These are phyloP conservation scores for Sporothrix protearum DNA, from an alignment of 2,329 filamentous ascomycete species.

Conservation along the genomic window DNA sequence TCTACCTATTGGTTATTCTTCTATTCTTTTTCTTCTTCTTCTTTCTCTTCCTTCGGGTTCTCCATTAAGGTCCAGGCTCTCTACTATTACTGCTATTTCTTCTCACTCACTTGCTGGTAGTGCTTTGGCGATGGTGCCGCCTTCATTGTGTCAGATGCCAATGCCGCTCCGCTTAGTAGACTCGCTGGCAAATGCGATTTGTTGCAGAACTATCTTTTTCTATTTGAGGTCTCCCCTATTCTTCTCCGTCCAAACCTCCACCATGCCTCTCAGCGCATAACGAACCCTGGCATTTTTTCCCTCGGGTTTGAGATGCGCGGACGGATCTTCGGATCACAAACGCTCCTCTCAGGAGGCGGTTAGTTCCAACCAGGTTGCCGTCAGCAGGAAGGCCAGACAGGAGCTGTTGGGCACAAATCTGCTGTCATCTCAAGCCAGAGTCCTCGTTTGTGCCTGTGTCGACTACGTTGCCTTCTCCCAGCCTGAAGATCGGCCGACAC, in stretches of 20 bases:
- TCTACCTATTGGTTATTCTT: not conserved
- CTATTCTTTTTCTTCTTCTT: not conserved
- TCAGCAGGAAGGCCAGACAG: not conserved
- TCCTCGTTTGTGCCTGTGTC: not conserved
- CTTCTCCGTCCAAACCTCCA: not conserved
- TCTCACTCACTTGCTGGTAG: not conserved
- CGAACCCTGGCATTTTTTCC: not conserved
- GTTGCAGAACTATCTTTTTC: not conserved
- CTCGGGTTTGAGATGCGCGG: not conserved
- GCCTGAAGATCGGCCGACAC: not conserved
- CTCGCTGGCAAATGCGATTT: not conserved
- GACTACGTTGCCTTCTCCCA: not conserved
- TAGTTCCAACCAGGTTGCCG: constrained; percentile 2
- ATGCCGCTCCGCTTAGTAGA: not conserved
- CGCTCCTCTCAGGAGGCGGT: not conserved
- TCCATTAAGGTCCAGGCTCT: not conserved
- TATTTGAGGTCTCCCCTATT: not conserved
- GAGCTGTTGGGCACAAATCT: not conserved
- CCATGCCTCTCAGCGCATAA: not conserved
- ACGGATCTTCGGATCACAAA: constrained; percentile 13
- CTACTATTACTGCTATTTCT: not conserved
- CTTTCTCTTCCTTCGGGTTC: not conserved
- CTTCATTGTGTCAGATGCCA: not conserved
- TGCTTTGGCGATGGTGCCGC: not conserved
- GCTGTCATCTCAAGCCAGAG: not conserved